Evolutionary conservation across 495 filamentous ascomycete genomes (phyloP).

Genomic region (Neurospora sublineolata): DNA sequence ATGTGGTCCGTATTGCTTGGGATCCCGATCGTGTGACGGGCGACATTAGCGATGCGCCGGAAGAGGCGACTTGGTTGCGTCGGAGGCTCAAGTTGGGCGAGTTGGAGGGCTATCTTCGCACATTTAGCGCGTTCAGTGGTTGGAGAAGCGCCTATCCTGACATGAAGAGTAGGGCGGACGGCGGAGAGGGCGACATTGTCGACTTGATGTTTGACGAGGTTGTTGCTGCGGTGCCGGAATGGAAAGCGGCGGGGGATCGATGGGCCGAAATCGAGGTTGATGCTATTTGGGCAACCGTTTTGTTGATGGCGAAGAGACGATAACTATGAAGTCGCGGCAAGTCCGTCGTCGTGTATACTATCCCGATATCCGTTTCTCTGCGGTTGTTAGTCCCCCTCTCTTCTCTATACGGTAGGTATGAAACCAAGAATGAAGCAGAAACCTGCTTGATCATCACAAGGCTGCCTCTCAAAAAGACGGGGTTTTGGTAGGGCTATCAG

Average conservation of each 20-base stretch:
- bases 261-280: slow-evolving; percentile 40
- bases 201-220: slow-evolving; percentile 47
- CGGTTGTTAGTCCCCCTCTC: background rate
- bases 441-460: background rate
- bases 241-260: slow-evolving; percentile 32
- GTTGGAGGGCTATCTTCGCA: slow-evolving; percentile 44
- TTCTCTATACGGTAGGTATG: background rate
- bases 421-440: background rate
- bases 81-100: slow-evolving; percentile 42
- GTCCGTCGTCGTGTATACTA: background rate
- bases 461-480: background rate
- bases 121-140: slow-evolving; percentile 42
- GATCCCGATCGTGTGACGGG: slow-evolving; percentile 33
- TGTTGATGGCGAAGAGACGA: slow-evolving; percentile 41
- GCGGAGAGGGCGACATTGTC: slow-evolving; percentile 41
- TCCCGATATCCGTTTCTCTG: background rate
- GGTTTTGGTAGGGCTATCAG: background rate
- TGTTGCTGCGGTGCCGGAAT: slow-evolving; percentile 33
- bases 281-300: slow-evolving; percentile 43
- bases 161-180: slow-evolving; percentile 31
- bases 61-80: slow-evolving; percentile 38
- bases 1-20: slow-evolving; percentile 42
- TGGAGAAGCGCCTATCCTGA: slow-evolving; percentile 43
- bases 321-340: background rate
- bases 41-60: slow-evolving; percentile 22